Conservation (phyloP, 164 flowering plant genomes). For the Vitis labrusca region DNA sequence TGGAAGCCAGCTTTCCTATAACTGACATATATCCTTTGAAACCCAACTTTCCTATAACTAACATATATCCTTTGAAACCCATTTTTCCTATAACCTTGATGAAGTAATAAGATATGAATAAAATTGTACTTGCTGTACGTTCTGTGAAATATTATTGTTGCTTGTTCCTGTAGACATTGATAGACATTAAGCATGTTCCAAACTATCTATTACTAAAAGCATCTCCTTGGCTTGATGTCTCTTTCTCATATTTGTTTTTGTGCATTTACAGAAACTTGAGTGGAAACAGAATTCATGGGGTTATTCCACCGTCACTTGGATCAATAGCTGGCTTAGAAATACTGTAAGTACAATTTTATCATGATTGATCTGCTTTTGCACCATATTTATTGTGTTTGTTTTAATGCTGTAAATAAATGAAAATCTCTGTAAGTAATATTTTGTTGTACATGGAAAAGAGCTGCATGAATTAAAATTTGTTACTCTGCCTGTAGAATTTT, state of each 20-base stretch:
- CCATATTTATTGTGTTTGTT: neutral
- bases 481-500: no score
- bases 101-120: neutral
- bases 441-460: neutral
- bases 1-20: no score
- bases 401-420: no score
- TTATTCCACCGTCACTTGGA: slow-evolving; percentile 80
- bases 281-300: slow-evolving; percentile 80
- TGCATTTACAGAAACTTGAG: slow-evolving; percentile 70
- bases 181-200: no score
- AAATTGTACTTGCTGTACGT: neutral
- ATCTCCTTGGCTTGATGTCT: slow-evolving; percentile 3
- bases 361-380: neutral
- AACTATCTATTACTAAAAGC: neutral
- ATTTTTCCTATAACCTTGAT: neutral
- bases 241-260: slow-evolving; percentile 3
- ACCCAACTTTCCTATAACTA: no score
- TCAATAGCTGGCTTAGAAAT: slow-evolving; percentile 50
- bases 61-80: neutral
- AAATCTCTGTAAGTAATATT: neutral
- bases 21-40: no score
- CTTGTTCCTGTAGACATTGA: no score
- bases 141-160: no score
- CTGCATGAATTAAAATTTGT: no score
- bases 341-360: slow-evolving; percentile 54